Base-by-base conservation (phyloP, 495 filamentous ascomycete genomes). In the Trichodelitschia bisporula region DNA sequence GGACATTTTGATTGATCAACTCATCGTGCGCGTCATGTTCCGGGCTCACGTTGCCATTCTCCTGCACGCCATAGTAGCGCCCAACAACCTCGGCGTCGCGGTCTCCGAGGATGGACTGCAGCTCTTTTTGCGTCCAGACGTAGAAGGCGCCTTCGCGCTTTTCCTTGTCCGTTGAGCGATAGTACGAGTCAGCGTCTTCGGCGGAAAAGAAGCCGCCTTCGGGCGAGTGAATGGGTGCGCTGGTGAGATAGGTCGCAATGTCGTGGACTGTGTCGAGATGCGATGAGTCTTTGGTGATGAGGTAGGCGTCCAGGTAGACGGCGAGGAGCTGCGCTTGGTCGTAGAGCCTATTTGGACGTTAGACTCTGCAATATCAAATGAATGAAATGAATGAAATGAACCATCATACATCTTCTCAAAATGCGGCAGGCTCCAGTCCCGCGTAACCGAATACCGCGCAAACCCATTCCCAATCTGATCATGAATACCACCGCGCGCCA, bases 121-220 rank as follows among this genome's bases (percentile, higher is more conserved):
- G 72, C 39, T 95, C 84, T 40, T 78, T 73, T 32, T 74, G 55
- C 0, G 83, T 90, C 83, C 84, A 97, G 13, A 91, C 66, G 43
- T 97, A 95, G 43, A 78, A 95, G 2, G 86, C 86, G 13, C 86
- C 86, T 48, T 95, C 84, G 14, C 77, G 66, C 57, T 83, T 89
- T 32, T 91, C 77, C 0, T 57, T 62, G 42, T 93, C 84, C 6
- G 68, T 67, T 19, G 57, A 64, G 13, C 61, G 62, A 28, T 73
- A 73, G 16, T 65, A 65, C n/a, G 79, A 90, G 48, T 93, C 83
- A 0, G 86, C 84, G 42, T 89, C 82, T 50, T 97, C 86, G 18
- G 77, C 75, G 0, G 82, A 80, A 44, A 69, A 73, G 47, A 93
- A 92, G 0, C 74, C 89, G 13, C 82, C 83, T 3, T 55, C 56